phyloP scores from a whole-genome alignment of 495 filamentous ascomycete species.

The Xylona heveae region DNA sequence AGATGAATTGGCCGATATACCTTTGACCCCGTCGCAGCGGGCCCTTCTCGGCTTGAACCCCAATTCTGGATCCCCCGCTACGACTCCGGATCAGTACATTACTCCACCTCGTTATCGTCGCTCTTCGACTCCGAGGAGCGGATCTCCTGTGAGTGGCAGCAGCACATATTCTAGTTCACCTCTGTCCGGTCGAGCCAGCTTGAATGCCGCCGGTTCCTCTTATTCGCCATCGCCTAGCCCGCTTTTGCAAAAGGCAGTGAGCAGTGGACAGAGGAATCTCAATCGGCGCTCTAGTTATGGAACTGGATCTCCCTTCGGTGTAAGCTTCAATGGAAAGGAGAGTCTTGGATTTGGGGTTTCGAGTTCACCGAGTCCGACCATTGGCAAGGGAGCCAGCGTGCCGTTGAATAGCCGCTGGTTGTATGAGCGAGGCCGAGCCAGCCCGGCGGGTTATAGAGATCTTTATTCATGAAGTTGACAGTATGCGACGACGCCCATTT shows the following conservation, averaged over 20 bases:
- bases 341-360: conserved; percentile 20
- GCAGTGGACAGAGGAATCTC: conserved; percentile 24
- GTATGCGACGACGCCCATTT: too few relatives aligned
- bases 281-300: conserved; percentile 42
- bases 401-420: conserved; percentile 77
- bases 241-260: conserved; percentile 45
- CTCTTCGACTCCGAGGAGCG: conserved; percentile 35
- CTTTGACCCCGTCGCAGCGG: conserved; percentile 77
- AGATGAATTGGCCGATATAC: conserved; percentile 72
- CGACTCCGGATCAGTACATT: conserved; percentile 42
- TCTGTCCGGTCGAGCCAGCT: conserved; percentile 19
- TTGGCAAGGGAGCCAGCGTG: conserved; percentile 44
- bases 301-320: conserved; percentile 29
- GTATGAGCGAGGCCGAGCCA: conserved; percentile 51
- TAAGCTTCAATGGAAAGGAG: conserved; percentile 26
- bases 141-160: conserved; percentile 27
- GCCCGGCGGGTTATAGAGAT: conserved; percentile 15
- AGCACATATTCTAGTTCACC: conserved; percentile 18
- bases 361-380: conserved; percentile 38
- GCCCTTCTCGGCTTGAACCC: conserved; percentile 65
- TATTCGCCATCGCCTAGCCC: conserved; percentile 39
- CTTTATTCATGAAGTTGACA: too few relatives aligned
- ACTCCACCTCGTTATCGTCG: conserved; percentile 78
- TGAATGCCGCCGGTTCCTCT: conserved; percentile 16
- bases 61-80: conserved; percentile 34